Evolutionary conservation across 2,329 filamentous ascomycete species (phyloP).

Genomic region (Diaporthe sp.): DNA sequence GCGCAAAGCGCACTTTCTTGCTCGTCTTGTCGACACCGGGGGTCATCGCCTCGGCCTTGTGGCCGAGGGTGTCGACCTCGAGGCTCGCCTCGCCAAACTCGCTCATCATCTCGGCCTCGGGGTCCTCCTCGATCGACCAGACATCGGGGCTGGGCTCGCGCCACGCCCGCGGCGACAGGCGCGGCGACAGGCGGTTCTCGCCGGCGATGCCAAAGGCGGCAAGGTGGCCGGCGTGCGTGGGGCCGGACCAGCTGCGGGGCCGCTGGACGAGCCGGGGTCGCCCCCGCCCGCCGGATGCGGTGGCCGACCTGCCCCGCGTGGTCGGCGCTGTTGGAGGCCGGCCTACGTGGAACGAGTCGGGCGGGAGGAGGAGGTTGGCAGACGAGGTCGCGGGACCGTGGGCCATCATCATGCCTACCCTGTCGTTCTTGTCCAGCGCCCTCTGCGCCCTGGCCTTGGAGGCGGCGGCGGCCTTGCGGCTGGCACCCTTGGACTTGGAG

Average conservation of each 20-base stretch:
- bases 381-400: conserved; percentile 20
- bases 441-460: conserved; percentile 38
- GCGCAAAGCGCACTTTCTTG: conserved; percentile 69
- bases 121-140: conserved; percentile 71
- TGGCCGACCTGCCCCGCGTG: conserved; percentile 45
- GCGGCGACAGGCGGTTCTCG: conserved; percentile 53
- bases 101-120: conserved; percentile 64
- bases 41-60: conserved; percentile 43
- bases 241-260: conserved; percentile 45
- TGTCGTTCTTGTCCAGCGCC: conserved; percentile 29
- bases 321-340: conserved; percentile 30
- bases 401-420: conserved; percentile 37
- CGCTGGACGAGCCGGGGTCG: conserved; percentile 47
- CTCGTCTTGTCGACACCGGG: conserved; percentile 59
- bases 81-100: conserved; percentile 47
- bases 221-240: neutral
- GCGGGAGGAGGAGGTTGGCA: conserved; percentile 50
- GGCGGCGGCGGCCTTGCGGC: conserved; percentile 36
- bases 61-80: conserved; percentile 48
- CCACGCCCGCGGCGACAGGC: conserved; percentile 64
- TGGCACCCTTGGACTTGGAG: conserved; percentile 34
- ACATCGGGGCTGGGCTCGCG: conserved; percentile 70
- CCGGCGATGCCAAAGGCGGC: too few species aligned
- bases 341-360: conserved; percentile 32
- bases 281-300: conserved; percentile 48